A percentile compares a stretch with the other conserved stretches of the same genome.
Evolutionary conservation across 2,329 filamentous ascomycete genomes (phyloP).

Genomic region (Fusarium robinianum): DNA sequence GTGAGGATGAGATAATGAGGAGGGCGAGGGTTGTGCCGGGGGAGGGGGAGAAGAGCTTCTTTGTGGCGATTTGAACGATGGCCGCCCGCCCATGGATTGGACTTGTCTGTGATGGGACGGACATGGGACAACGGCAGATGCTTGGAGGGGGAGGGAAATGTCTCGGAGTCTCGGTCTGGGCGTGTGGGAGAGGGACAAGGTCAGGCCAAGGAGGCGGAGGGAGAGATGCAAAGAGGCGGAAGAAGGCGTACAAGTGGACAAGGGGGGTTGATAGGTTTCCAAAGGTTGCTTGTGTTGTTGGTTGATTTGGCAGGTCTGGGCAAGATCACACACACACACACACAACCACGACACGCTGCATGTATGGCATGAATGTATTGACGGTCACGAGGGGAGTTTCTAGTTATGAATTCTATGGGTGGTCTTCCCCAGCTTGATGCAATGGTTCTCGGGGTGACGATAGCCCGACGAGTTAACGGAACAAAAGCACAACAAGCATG

Average conservation of each 20-base stretch:
- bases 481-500: background rate
- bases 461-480: constrained; percentile 2
- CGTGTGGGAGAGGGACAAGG: constrained; percentile 1
- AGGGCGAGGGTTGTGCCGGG: constrained; percentile 69
- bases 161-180: constrained; percentile 2
- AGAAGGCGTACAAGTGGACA: too few relatives aligned
- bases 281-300: background rate
- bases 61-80: constrained; percentile 63
- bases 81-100: background rate
- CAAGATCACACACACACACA: too few relatives aligned
- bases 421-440: too few relatives aligned
- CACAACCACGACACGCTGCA: too few relatives aligned
- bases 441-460: constrained; percentile 7
- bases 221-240: background rate
- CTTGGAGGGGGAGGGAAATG: background rate
- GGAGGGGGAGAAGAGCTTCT: constrained; percentile 86
- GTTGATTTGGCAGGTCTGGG: too few relatives aligned
- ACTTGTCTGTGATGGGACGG: constrained; percentile 4
- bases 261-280: too few relatives aligned
- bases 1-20: constrained; percentile 81
- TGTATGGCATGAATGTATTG: background rate
- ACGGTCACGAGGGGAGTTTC: constrained; percentile 1
- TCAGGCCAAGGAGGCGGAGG: constrained; percentile 2
- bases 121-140: too few relatives aligned
- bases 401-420: too few relatives aligned